A percentile compares a stretch with the other conserved stretches of the same genome.
Conservation (phyloP, 352 stramenopile genomes). For the Elongisporangium anandrum region DNA sequence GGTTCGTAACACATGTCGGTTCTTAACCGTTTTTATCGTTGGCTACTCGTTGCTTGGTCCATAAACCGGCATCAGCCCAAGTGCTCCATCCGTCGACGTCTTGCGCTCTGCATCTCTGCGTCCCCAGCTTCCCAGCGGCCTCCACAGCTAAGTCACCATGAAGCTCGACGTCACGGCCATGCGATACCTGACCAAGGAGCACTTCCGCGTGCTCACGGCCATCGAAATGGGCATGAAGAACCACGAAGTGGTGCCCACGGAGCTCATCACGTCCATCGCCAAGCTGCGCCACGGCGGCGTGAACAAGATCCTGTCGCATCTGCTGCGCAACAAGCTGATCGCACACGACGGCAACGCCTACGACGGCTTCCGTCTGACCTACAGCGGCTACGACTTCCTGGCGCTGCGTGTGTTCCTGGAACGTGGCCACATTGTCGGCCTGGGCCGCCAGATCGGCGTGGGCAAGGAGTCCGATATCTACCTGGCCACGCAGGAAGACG, state of each 20-base stretch:
- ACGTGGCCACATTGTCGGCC: slow-evolving; percentile 87
- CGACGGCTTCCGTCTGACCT: slow-evolving; percentile 97
- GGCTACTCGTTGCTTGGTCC: slow-evolving; percentile 4
- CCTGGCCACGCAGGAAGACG: slow-evolving; percentile 90
- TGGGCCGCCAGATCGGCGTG: slow-evolving; percentile 95
- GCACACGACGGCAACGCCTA: slow-evolving; percentile 96
- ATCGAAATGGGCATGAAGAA: slow-evolving; percentile 99
- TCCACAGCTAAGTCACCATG: slow-evolving; percentile 33
- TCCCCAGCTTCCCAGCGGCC: background rate
- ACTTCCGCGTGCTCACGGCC: slow-evolving; percentile 98
- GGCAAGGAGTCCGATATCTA: slow-evolving; percentile 99
- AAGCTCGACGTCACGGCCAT: slow-evolving; percentile 93
- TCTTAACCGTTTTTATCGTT: slow-evolving; percentile 4
- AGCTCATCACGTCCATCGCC: slow-evolving; percentile 95
- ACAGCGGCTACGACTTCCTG: slow-evolving; percentile 99
- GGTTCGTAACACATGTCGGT: background rate
- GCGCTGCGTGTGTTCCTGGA: slow-evolving; percentile 95
- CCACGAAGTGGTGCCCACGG: slow-evolving; percentile 96
- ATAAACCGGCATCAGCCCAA: slow-evolving; percentile 8
- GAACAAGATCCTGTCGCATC: slow-evolving; percentile 95
- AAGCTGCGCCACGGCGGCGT: slow-evolving; percentile 97
- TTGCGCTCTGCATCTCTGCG: background rate
- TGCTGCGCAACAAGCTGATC: slow-evolving; percentile 98
- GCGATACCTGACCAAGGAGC: slow-evolving; percentile 92
- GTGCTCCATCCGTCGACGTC: background rate